Percentiles rank a stretch among this genome's conserved stretches.
Conservation (phyloP, 1,139 yeast genomes). For the Protomyces lactucae-debilis region DNA sequence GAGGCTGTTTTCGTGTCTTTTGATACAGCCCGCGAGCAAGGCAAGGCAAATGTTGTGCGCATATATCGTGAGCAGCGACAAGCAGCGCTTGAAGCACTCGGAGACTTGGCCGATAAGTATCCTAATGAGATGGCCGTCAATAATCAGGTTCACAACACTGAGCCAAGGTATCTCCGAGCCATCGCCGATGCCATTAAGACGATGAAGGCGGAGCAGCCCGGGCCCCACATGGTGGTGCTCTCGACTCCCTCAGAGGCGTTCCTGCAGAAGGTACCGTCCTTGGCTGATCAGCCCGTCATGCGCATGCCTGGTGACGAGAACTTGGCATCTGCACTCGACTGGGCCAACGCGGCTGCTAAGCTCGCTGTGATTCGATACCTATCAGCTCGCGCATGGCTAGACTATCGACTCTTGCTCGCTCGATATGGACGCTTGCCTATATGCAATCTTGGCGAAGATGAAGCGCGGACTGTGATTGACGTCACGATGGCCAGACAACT, state of each 20-base stretch:
- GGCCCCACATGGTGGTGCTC: conserved; percentile 11
- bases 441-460: conserved; percentile 74
- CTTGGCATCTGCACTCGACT: conserved; percentile 69
- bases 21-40: conserved; percentile 66
- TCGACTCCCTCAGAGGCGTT: conserved; percentile 6
- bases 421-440: conserved; percentile 75
- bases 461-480: conserved; percentile 75
- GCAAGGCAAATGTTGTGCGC: conserved; percentile 53
- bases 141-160: conserved; percentile 37
- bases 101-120: conserved; percentile 49
- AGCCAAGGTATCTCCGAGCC: conserved; percentile 59
- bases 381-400: conserved; percentile 69
- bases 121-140: conserved; percentile 49
- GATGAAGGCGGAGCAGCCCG: conserved; percentile 21
- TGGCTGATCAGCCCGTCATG: conserved; percentile 34
- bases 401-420: conserved; percentile 60
- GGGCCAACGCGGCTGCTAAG: conserved; percentile 73
- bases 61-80: conserved; percentile 48
- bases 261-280: background rate
- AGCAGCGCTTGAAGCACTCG: conserved; percentile 28
- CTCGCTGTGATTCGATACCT: conserved; percentile 67
- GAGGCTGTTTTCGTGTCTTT: conserved; percentile 54
- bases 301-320: conserved; percentile 42
- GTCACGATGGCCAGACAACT: conserved; percentile 78
- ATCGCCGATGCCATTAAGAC: conserved; percentile 47